These are phyloP conservation scores for Ceratobasidium sp. DNA, from an alignment of 1,284 basidiomycete genomes.

Conservation along the genomic window DNA sequence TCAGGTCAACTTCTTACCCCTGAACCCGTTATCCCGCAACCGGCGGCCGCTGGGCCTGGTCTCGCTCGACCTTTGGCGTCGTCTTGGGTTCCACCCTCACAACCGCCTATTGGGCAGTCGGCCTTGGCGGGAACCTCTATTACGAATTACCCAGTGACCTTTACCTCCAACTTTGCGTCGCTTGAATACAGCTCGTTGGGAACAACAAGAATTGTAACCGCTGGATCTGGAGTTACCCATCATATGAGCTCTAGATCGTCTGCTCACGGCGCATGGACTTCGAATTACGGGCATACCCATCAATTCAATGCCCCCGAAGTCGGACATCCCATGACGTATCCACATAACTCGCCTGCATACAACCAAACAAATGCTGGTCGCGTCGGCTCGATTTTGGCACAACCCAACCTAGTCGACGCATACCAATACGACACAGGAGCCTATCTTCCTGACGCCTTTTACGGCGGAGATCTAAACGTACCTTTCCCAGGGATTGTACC, in stretches of 20 bases:
- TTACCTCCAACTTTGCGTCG: neutral
- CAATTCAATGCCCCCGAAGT: too few relatives aligned
- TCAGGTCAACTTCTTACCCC: neutral
- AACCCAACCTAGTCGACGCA: neutral
- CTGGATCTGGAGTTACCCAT: too few relatives aligned
- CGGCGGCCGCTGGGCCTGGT: neutral
- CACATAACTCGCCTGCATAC: neutral
- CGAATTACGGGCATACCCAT: too few relatives aligned
- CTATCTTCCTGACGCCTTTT: conserved; percentile 18
- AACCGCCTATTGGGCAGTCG: neutral
- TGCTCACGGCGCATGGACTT: too few relatives aligned
- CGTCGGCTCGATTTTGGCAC: neutral
- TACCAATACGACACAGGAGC: neutral
- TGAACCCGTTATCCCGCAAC: neutral
- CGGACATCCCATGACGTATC: too few relatives aligned
- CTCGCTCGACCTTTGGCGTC: neutral
- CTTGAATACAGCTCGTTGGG: too few relatives aligned
- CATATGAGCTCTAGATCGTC: too few relatives aligned
- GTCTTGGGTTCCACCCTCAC: neutral
- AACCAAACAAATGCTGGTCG: neutral
- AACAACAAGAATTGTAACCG: too few relatives aligned
- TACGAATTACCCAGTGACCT: neutral
- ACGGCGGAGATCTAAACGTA: neutral
- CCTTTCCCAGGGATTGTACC: conserved; percentile 25
- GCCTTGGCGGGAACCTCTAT: neutral